phyloP scores from a whole-genome alignment of 2,329 filamentous ascomycete genomes.

The Shiraia sp. region DNA sequence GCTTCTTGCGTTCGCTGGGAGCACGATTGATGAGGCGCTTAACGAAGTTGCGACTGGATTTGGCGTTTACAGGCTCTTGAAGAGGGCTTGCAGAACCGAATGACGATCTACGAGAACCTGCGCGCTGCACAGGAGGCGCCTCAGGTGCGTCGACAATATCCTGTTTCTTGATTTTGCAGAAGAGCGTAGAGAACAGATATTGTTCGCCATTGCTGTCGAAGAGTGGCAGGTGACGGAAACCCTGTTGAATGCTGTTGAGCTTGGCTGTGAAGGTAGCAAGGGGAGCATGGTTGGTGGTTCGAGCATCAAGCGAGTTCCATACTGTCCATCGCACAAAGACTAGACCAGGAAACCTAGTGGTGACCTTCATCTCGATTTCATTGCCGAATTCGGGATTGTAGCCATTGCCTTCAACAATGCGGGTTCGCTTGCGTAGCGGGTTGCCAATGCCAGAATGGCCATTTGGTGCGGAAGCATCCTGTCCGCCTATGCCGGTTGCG shows the following conservation, averaged over 20 bases:
- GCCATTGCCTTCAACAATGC: constrained; percentile 82
- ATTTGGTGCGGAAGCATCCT: constrained; percentile 66
- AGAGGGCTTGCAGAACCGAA: constrained; percentile 32
- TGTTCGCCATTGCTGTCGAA: constrained; percentile 88
- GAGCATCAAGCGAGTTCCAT: constrained; percentile 80
- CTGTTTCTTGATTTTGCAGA: constrained; percentile 79
- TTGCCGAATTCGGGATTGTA: constrained; percentile 91
- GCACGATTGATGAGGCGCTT: constrained; percentile 49
- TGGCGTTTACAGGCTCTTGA: constrained; percentile 38
- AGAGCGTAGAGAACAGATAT: constrained; percentile 92
- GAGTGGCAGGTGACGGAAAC: constrained; percentile 88
- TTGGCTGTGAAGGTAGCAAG: constrained; percentile 93
- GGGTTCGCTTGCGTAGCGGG: constrained; percentile 77
- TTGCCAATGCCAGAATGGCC: constrained; percentile 69
- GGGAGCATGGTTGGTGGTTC: constrained; percentile 65
- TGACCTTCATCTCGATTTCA: constrained; percentile 76
- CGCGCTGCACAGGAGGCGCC: constrained; percentile 18
- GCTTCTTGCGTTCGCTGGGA: constrained; percentile 48
- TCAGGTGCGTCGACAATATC: constrained; percentile 50
- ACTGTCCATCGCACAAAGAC: constrained; percentile 94
- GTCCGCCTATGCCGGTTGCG: constrained; percentile 67
- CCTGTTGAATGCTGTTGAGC: constrained; percentile 83
- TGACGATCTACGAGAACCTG: constrained; percentile 28
- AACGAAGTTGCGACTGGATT: constrained; percentile 43
- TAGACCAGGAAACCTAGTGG: constrained; percentile 91